These are phyloP conservation scores for Globisporangium rhizosaccharum DNA, from an alignment of 352 stramenopile genomes.

Conservation along the genomic window DNA sequence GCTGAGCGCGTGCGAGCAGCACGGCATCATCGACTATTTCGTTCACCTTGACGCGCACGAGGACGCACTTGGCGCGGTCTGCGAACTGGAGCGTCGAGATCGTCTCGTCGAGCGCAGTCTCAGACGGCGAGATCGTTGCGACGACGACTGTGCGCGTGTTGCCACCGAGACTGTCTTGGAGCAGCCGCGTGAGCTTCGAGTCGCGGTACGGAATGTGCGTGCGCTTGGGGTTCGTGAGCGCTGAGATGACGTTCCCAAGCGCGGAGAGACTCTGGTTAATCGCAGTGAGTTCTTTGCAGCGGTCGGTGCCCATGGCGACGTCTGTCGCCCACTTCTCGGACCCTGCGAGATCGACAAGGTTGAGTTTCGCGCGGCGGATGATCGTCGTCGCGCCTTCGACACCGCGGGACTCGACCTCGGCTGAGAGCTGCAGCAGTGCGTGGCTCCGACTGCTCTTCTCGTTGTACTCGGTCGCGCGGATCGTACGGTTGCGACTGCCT, in stretches of 20 bases:
- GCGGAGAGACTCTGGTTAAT: conserved; percentile 92
- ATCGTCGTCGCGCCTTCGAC: conserved; percentile 63
- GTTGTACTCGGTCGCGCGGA: conserved; percentile 86
- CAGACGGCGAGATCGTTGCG: conserved; percentile 82
- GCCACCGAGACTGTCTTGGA: conserved; percentile 75
- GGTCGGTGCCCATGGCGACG: conserved; percentile 55
- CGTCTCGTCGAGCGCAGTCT: conserved; percentile 78
- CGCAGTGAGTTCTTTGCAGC: conserved; percentile 84
- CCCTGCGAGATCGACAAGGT: conserved; percentile 89
- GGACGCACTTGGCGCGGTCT: conserved; percentile 75
- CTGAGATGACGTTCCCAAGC: conserved; percentile 87
- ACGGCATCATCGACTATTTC: conserved; percentile 80
- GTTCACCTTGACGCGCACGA: conserved; percentile 71
- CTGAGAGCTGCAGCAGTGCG: conserved; percentile 75
- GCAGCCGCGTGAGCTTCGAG: conserved; percentile 95
- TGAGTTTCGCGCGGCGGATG: conserved; percentile 80
- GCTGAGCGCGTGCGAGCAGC: conserved; percentile 61
- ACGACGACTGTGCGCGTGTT: conserved; percentile 90
- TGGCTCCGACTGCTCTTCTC: conserved; percentile 85
- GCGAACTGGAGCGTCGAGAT: conserved; percentile 90
- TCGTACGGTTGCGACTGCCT: conserved; percentile 82
- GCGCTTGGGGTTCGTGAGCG: conserved; percentile 59
- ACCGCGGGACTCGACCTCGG: conserved; percentile 74
- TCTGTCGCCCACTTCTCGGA: conserved; percentile 90
- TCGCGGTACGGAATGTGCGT: conserved; percentile 95